Conservation (phyloP, 2,329 filamentous ascomycete species). For the Hyphodiscus sp. region DNA sequence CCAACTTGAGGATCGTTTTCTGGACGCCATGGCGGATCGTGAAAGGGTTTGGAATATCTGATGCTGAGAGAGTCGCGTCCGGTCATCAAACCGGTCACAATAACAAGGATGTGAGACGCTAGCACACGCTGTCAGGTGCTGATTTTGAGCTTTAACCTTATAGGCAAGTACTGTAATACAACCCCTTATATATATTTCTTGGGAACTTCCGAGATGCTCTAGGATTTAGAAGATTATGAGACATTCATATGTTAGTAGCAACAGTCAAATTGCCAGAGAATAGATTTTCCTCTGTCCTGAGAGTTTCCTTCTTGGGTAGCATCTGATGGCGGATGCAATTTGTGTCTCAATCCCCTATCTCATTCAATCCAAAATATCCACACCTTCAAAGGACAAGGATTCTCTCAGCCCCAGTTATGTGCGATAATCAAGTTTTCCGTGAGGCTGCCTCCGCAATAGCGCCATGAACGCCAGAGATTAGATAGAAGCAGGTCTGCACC, state of each 20-base stretch:
- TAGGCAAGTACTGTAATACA: too few relatives aligned
- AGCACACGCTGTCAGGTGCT: too few relatives aligned
- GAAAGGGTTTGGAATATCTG: not conserved
- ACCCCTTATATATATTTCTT: too few relatives aligned
- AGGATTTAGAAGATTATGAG: too few relatives aligned
- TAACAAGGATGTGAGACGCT: too few relatives aligned
- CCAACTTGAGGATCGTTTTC: conserved; percentile 34
- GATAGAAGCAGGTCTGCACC: not conserved
- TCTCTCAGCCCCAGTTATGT: not conserved
- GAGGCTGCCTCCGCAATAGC: not conserved
- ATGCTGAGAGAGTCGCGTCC: not conserved
- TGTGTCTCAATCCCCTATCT: not conserved
- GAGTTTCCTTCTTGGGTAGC: too few relatives aligned
- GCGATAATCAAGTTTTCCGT: not conserved
- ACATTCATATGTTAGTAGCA: too few relatives aligned
- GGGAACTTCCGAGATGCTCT: too few relatives aligned
- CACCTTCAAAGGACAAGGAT: not conserved
- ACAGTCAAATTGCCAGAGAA: too few relatives aligned
- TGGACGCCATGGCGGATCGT: not conserved
- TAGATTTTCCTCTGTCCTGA: too few relatives aligned
- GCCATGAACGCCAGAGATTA: conserved; percentile 8
- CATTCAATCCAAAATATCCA: not conserved
- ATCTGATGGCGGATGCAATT: too few relatives aligned
- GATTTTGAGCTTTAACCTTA: too few relatives aligned
- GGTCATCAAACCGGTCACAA: not conserved